Evolutionary conservation across 2,329 filamentous ascomycete genomes (phyloP).

Genomic region (Endothia cerciana): DNA sequence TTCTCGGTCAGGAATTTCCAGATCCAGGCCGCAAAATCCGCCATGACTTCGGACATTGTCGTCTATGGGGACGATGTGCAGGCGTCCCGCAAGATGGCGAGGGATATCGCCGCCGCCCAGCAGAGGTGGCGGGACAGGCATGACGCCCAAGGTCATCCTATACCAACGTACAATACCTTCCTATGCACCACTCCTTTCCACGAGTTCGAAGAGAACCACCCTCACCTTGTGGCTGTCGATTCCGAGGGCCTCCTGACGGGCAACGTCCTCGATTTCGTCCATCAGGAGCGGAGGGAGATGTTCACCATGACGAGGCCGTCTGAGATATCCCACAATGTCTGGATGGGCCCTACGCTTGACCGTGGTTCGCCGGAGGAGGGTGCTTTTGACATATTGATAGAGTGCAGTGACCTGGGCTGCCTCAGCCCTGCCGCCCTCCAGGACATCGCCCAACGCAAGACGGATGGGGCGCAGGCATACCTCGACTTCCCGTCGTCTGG

Average conservation of each 20-base stretch:
- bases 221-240: constrained; percentile 76
- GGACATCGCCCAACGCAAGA: constrained; percentile 61
- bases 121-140: constrained; percentile 71
- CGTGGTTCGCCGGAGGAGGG: constrained; percentile 59
- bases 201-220: constrained; percentile 71
- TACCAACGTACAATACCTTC: constrained; percentile 84
- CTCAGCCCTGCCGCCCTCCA: constrained; percentile 71
- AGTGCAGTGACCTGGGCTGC: constrained; percentile 83
- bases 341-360: constrained; percentile 85
- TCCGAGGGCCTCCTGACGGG: constrained; percentile 73
- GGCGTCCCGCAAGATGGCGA: constrained; percentile 65
- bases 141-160: constrained; percentile 55
- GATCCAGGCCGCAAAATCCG: constrained; percentile 88
- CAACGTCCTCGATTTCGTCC: constrained; percentile 83
- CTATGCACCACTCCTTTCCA: constrained; percentile 67
- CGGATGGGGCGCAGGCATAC: constrained; percentile 44
- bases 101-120: constrained; percentile 76
- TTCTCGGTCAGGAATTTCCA: constrained; percentile 98
- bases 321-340: constrained; percentile 88
- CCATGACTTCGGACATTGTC: constrained; percentile 87
- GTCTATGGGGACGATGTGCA: constrained; percentile 80
- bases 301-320: constrained; percentile 87
- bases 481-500: constrained; percentile 92
- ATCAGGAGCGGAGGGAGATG: constrained; percentile 91
- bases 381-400: constrained; percentile 84